Conservation (phyloP, 371 early-diverging fungal genomes). For the Haplosporangium sp. region DNA sequence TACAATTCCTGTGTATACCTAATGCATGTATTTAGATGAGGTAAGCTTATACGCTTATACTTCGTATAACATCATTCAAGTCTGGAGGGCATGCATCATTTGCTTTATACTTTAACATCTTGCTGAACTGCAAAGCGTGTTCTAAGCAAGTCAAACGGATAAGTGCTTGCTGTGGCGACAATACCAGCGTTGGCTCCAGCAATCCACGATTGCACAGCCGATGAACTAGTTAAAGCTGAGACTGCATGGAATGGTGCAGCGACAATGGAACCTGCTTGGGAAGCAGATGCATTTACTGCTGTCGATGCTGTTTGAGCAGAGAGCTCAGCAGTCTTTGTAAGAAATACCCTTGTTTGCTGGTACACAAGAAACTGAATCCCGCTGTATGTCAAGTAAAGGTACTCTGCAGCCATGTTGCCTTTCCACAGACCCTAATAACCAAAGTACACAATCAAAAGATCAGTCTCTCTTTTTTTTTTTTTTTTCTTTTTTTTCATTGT, state of each 20-base stretch:
- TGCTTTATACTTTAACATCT: slow-evolving; percentile 57
- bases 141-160: slow-evolving; percentile 94
- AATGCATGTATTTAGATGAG: neutral
- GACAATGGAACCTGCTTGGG: slow-evolving; percentile 1
- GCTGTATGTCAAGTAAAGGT: slow-evolving; percentile 90
- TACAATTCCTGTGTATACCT: slow-evolving; percentile 72
- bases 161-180: slow-evolving; percentile 84
- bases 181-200: slow-evolving; percentile 83
- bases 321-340: slow-evolving; percentile 30
- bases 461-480: neutral
- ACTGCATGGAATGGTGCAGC: slow-evolving; percentile 6
- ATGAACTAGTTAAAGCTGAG: slow-evolving; percentile 16
- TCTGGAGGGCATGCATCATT: no score
- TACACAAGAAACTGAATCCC: slow-evolving; percentile 89
- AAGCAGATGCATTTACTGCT: neutral
- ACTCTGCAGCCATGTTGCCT: slow-evolving; percentile 93
- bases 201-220: slow-evolving; percentile 67
- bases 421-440: slow-evolving; percentile 87
- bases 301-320: slow-evolving; percentile 11
- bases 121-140: slow-evolving; percentile 93
- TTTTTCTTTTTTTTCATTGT: neutral
- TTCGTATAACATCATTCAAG: no score
- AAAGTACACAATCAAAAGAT: neutral
- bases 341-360: slow-evolving; percentile 60
- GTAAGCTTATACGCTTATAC: neutral